phyloP scores from a whole-genome alignment of 179 eudicot species.

The Silene vulgaris region DNA sequence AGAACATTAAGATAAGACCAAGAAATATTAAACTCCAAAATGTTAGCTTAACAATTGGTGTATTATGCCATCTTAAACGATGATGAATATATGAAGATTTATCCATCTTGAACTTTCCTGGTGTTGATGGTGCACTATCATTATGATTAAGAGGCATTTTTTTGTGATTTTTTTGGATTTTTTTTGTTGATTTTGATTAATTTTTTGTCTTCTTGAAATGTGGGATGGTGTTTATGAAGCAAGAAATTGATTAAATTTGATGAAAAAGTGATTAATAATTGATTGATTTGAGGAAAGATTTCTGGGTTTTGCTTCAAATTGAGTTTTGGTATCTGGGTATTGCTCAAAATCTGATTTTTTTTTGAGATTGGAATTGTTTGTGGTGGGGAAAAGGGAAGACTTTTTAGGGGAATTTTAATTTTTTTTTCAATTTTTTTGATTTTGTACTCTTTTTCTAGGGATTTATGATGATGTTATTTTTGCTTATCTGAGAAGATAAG shows the following conservation, averaged over 20 bases:
- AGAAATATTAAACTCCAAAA: slow-evolving; percentile 61
- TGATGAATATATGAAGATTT: slow-evolving; percentile 51
- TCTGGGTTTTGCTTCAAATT: slow-evolving; percentile 30
- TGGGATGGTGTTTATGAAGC: background rate
- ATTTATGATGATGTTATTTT: background rate
- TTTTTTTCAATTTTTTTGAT: background rate
- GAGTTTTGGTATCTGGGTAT: slow-evolving; percentile 32
- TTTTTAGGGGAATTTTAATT: background rate
- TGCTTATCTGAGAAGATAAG: slow-evolving; percentile 6
- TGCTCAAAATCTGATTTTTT: slow-evolving; percentile 30
- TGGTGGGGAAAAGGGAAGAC: slow-evolving; percentile 9
- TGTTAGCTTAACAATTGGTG: slow-evolving; percentile 49
- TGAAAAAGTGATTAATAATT: background rate
- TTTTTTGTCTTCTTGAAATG: slow-evolving; percentile 1
- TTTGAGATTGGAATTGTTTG: slow-evolving; percentile 13
- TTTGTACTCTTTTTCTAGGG: background rate
- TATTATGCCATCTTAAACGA: slow-evolving; percentile 44
- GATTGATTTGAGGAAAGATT: slow-evolving; percentile 4
- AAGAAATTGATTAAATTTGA: background rate
- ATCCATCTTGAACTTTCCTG: slow-evolving; percentile 80
- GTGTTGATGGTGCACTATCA: slow-evolving; percentile 60
- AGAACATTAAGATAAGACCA: slow-evolving; percentile 47
- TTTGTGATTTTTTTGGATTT: slow-evolving; percentile 16
- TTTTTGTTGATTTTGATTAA: background rate
- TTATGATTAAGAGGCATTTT: slow-evolving; percentile 46